phyloP scores from a whole-genome alignment of 106 monocot genomes.

The Xerophyta viscosa region DNA sequence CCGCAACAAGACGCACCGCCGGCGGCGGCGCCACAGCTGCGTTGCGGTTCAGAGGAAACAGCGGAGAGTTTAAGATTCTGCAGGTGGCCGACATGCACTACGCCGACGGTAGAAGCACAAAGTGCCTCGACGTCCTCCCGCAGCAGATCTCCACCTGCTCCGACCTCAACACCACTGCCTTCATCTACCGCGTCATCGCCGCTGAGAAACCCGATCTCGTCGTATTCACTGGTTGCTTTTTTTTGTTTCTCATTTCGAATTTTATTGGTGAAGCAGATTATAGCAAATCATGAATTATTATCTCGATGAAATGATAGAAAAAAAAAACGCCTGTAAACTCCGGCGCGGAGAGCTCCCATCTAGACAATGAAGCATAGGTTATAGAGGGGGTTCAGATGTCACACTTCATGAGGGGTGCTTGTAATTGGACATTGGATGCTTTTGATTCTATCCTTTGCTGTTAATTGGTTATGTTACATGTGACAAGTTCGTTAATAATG shows the following conservation, averaged over 20 bases:
- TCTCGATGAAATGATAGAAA: no score
- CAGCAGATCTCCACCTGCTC: slow-evolving; percentile 48
- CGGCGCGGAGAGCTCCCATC: no score
- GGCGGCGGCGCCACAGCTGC: slow-evolving; percentile 2
- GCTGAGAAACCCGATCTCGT: slow-evolving; percentile 82
- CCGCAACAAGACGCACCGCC: not conserved
- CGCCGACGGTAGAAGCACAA: slow-evolving; percentile 55
- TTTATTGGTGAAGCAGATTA: no score
- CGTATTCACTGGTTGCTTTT: slow-evolving; percentile 48
- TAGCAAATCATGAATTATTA: no score
- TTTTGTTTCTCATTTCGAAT: not conserved
- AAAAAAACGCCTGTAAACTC: no score
- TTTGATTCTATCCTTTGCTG: no score
- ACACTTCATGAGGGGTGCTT: no score
- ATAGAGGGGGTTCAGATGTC: no score
- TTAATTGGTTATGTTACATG: no score
- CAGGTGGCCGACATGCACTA: slow-evolving; percentile 98
- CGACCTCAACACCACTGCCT: slow-evolving; percentile 90
- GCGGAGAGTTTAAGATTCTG: slow-evolving; percentile 73
- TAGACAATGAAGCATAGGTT: no score
- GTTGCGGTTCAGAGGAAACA: slow-evolving; percentile 17
- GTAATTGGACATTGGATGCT: no score
- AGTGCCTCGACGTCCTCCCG: slow-evolving; percentile 54
- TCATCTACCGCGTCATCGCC: slow-evolving; percentile 53
- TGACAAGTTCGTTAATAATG: no score